Conservation (phyloP, 148 eudicot genomes). For the Gaultheria prostrata region DNA sequence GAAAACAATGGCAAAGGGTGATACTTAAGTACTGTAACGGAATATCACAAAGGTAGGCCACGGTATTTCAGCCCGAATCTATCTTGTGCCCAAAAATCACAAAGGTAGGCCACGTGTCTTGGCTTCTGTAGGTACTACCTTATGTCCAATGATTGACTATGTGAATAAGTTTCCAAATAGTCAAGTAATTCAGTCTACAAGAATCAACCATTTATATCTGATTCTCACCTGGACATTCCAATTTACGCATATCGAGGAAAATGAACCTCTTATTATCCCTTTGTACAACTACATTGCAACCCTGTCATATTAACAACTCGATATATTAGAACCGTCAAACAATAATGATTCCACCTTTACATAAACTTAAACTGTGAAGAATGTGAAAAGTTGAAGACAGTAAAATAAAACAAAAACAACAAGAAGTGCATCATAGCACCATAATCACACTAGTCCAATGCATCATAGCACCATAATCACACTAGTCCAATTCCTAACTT, state of each 20-base stretch:
- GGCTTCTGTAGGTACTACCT: background rate
- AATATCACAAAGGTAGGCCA: background rate
- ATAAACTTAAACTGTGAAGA: background rate
- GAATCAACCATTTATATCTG: slow-evolving; percentile 17
- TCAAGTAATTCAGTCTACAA: background rate
- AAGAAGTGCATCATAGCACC: background rate
- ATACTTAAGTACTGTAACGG: background rate
- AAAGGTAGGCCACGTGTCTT: background rate
- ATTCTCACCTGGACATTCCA: slow-evolving; percentile 64
- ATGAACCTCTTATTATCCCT: slow-evolving; percentile 69
- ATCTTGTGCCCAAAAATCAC: background rate
- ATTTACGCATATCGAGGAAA: slow-evolving; percentile 77
- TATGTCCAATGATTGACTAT: background rate
- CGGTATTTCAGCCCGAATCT: background rate
- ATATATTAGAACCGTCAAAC: slow-evolving; percentile 13
- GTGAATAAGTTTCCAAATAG: background rate
- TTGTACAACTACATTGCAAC: slow-evolving; percentile 80
- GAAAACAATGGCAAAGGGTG: background rate
- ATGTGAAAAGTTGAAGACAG: background rate
- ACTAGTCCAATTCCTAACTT: background rate
- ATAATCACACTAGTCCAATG: too few relatives aligned
- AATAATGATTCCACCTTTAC: background rate
- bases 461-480: too few relatives aligned
- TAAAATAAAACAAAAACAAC: background rate
- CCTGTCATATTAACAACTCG: slow-evolving; percentile 41